Conservation (phyloP, 2,329 filamentous ascomycete species). For the Berkeleyomyces rouxiae region DNA sequence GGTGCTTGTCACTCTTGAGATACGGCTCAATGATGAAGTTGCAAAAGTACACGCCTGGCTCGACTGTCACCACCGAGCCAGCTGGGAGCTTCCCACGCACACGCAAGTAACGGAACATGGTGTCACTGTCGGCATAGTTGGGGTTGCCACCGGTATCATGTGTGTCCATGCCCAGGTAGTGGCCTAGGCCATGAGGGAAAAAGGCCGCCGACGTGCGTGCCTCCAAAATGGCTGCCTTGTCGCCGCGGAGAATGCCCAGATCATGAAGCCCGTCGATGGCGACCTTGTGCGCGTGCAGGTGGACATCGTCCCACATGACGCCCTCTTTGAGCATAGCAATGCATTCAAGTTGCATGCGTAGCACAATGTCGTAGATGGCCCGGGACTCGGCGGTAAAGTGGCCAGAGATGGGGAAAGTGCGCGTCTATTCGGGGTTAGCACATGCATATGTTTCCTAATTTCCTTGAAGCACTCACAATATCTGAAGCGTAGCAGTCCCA, state of each 20-base stretch:
- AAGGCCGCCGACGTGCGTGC: constrained; percentile 75
- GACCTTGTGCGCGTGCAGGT: constrained; percentile 62
- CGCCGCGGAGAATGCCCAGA: constrained; percentile 56
- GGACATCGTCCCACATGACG: constrained; percentile 65
- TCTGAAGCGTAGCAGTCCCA: constrained; percentile 57
- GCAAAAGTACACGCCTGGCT: constrained; percentile 90
- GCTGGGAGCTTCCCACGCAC: constrained; percentile 60
- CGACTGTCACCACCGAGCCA: constrained; percentile 78
- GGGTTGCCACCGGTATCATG: constrained; percentile 72
- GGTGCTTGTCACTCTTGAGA: constrained; percentile 52
- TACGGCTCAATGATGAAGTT: constrained; percentile 74
- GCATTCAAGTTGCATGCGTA: constrained; percentile 70
- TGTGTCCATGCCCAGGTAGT: constrained; percentile 85
- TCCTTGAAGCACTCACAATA: constrained; percentile 30
- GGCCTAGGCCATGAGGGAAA: constrained; percentile 79
- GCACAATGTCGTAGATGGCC: constrained; percentile 67
- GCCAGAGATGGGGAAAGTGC: constrained; percentile 69
- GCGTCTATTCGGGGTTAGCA: constrained; percentile 38
- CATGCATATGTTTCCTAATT: neutral
- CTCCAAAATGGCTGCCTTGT: constrained; percentile 55
- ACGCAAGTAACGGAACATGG: constrained; percentile 74
- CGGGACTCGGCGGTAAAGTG: constrained; percentile 53
- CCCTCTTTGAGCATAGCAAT: constrained; percentile 58
- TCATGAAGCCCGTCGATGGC: constrained; percentile 63
- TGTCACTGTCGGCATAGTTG: constrained; percentile 62